These are phyloP conservation scores for Candida easanensis DNA, from an alignment of 805 yeast genomes.

Conservation along the genomic window DNA sequence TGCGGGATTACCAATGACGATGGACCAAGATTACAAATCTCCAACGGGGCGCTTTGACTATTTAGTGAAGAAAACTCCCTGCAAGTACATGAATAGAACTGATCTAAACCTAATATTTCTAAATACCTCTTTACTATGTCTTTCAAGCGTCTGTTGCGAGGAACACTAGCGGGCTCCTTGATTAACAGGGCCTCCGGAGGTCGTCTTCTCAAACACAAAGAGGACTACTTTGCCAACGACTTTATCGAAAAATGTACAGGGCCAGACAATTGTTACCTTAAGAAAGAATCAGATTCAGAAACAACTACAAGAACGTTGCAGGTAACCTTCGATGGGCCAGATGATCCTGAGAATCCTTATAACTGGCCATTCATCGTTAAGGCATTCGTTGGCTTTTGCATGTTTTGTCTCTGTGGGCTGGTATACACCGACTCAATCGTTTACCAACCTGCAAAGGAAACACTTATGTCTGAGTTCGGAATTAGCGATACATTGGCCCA, in stretches of 20 bases:
- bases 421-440: slow-evolving; percentile 58
- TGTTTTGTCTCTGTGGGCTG: slow-evolving; percentile 46
- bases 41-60: too few relatives aligned
- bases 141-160: neutral
- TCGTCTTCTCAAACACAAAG: slow-evolving; percentile 3
- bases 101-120: too few relatives aligned
- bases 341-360: slow-evolving; percentile 54
- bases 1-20: too few relatives aligned
- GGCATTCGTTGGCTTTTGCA: slow-evolving; percentile 34
- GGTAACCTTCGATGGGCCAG: slow-evolving; percentile 25
- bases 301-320: neutral
- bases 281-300: slow-evolving; percentile 2
- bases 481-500: slow-evolving; percentile 43
- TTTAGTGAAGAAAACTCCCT: too few relatives aligned
- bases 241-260: too few relatives aligned
- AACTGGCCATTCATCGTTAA: slow-evolving; percentile 51
- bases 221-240: slow-evolving; percentile 32
- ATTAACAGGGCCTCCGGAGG: neutral
- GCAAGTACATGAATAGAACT: too few relatives aligned
- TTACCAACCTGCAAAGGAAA: slow-evolving; percentile 48
- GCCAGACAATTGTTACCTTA: slow-evolving; percentile 34
- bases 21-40: too few relatives aligned
- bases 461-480: slow-evolving; percentile 44
- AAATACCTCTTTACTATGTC: too few relatives aligned
- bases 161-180: neutral